phyloP scores from a whole-genome alignment of 176 grass and related monocot species.

The Eleusine indica region DNA sequence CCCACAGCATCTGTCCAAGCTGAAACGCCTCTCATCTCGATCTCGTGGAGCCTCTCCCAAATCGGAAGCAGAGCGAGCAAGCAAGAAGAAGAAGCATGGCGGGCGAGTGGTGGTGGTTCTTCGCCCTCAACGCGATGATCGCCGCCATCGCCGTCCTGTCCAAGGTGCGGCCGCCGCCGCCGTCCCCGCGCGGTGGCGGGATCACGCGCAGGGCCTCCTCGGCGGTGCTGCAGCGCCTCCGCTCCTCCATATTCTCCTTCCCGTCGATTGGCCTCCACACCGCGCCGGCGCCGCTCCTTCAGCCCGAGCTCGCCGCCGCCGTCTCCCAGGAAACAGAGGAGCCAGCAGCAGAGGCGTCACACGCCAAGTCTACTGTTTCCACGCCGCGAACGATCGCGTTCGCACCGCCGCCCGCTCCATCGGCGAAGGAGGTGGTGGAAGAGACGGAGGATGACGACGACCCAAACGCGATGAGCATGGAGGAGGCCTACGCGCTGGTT shows the following conservation, averaged over 20 bases:
- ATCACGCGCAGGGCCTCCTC: slow-evolving; percentile 50
- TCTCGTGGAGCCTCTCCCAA: neutral
- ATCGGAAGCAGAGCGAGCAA: neutral
- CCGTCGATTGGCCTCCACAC: slow-evolving; percentile 28
- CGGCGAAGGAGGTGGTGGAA: neutral
- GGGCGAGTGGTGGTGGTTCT: slow-evolving; percentile 35
- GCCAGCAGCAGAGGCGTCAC: neutral
- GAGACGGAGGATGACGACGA: neutral
- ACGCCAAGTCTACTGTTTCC: neutral
- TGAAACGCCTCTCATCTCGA: too few relatives aligned
- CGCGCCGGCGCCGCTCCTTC: neutral
- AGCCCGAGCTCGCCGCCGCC: neutral
- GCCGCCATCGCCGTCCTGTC: slow-evolving; percentile 37
- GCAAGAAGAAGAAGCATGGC: neutral
- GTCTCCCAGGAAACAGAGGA: neutral
- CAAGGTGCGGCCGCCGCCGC: neutral
- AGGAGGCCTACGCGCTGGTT: slow-evolving; percentile 47
- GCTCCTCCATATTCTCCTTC: slow-evolving; percentile 50
- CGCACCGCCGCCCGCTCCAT: neutral
- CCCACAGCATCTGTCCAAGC: neutral
- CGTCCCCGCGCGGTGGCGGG: neutral
- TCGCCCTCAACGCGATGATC: slow-evolving; percentile 39
- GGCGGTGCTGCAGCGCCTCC: slow-evolving; percentile 32
- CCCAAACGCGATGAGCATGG: slow-evolving; percentile 47
- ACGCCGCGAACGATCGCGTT: neutral